A percentile compares a stretch with the other conserved stretches of the same genome.
phyloP scores from a whole-genome alignment of 768 basidiomycete genomes.

The Galerina marginata region DNA sequence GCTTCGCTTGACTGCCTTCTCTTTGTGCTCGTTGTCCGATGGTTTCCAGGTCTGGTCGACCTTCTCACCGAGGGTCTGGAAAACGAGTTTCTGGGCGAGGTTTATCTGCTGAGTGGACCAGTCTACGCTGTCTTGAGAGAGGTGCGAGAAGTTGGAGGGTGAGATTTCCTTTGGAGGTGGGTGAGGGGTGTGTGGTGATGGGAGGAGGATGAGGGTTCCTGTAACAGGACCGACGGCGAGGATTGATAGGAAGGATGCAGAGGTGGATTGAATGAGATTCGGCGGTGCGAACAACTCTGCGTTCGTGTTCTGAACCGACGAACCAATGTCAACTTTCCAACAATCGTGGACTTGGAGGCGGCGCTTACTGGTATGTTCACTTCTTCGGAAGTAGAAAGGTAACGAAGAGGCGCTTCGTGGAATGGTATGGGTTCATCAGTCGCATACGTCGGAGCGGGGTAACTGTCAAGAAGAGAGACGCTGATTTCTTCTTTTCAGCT shows the following conservation, averaged over 20 bases:
- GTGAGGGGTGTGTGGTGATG: constrained; percentile 47
- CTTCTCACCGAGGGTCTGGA: constrained; percentile 37
- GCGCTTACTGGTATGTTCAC: constrained; percentile 26
- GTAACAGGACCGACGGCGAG: constrained; percentile 21
- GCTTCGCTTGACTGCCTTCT: constrained; percentile 19
- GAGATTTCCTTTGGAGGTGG: constrained; percentile 47
- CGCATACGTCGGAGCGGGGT: constrained; percentile 56
- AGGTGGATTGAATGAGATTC: constrained; percentile 59
- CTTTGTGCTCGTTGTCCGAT: constrained; percentile 4
- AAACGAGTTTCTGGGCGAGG: constrained; percentile 40
- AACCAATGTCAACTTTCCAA: constrained; percentile 13
- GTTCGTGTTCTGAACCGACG: constrained; percentile 33
- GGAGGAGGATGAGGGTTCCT: constrained; percentile 51
- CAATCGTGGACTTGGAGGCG: not conserved
- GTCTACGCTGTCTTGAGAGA: constrained; percentile 36
- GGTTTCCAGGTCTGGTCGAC: constrained; percentile 21
- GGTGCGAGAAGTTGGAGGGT: constrained; percentile 35
- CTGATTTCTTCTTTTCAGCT: constrained; percentile 19
- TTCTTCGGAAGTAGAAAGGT: constrained; percentile 41
- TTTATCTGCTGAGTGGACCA: constrained; percentile 43
- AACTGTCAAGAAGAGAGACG: constrained; percentile 56
- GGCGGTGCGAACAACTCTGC: constrained; percentile 54
- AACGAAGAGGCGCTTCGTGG: constrained; percentile 57
- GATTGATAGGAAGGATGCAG: constrained; percentile 57
- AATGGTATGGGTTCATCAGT: constrained; percentile 32